phyloP scores from a whole-genome alignment of 768 basidiomycete genomes.

The Xerocomellus amylosporus region DNA sequence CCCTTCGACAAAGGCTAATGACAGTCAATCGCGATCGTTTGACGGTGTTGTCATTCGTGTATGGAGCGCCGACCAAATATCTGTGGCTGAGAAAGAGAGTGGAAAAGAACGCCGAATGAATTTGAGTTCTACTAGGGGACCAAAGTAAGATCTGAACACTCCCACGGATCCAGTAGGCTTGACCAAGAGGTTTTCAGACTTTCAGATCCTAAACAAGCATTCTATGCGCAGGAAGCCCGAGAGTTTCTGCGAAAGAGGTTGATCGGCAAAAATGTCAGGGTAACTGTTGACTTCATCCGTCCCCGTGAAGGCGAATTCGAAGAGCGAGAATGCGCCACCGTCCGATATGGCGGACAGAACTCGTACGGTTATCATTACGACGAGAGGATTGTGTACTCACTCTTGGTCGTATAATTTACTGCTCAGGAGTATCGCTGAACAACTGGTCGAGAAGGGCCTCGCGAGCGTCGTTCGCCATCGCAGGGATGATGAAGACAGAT shows the following conservation, averaged over 20 bases:
- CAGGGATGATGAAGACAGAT: constrained; percentile 93
- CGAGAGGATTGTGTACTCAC: background rate
- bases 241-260: constrained; percentile 91
- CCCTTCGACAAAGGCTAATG: constrained; percentile 46
- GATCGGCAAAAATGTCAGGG: constrained; percentile 84
- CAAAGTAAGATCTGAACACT: constrained; percentile 53
- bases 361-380: constrained; percentile 45
- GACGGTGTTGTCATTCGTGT: constrained; percentile 82
- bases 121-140: constrained; percentile 84
- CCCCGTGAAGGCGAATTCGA: constrained; percentile 92
- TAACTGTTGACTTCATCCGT: constrained; percentile 86
- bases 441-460: constrained; percentile 89
- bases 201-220: constrained; percentile 81
- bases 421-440: constrained; percentile 83
- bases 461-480: constrained; percentile 89
- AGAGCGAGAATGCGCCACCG: constrained; percentile 87
- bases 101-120: constrained; percentile 80
- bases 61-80: constrained; percentile 92
- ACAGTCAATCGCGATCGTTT: constrained; percentile 48
- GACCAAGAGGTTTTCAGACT: constrained; percentile 44
- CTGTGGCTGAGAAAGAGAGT: constrained; percentile 68
- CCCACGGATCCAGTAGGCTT: background rate
- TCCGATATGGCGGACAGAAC: constrained; percentile 80
- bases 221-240: constrained; percentile 86
- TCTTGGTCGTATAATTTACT: background rate